Percentiles rank a stretch among this genome's conserved stretches.
These are phyloP conservation scores for Thalassiosira profunda DNA, from an alignment of 108 stramenopile species.

Conservation along the genomic window DNA sequence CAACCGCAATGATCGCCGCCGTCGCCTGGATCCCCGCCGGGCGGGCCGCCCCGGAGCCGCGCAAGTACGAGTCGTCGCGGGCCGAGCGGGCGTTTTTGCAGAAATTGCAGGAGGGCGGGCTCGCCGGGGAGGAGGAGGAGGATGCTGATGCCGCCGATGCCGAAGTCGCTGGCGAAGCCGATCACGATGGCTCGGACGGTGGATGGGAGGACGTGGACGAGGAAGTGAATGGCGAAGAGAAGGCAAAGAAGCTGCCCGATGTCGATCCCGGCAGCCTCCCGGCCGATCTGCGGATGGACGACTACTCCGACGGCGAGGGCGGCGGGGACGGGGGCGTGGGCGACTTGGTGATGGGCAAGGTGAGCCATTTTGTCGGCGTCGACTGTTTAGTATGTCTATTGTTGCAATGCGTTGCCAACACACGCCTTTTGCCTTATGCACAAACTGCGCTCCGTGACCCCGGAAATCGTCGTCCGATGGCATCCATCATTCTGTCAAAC, in stretches of 20 bases:
- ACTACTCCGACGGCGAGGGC: conserved; percentile 92
- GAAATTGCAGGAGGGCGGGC: conserved; percentile 24
- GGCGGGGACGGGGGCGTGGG: conserved; percentile 72
- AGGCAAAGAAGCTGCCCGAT: conserved; percentile 34
- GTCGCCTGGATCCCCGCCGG: conserved; percentile 87
- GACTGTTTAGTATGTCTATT: not conserved
- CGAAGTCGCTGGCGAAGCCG: not conserved
- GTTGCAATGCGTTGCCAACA: not conserved
- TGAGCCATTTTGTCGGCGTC: conserved; percentile 8
- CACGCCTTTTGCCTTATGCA: not conserved
- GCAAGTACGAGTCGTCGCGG: conserved; percentile 80
- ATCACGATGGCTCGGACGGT: conserved; percentile 13
- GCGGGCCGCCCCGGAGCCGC: conserved; percentile 80
- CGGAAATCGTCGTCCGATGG: not conserved
- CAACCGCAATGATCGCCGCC: conserved; percentile 81
- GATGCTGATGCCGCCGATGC: conserved; percentile 15
- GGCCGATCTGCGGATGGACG: conserved; percentile 92
- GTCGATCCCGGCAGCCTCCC: conserved; percentile 68
- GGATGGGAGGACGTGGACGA: conserved; percentile 28
- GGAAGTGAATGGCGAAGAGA: conserved; percentile 7
- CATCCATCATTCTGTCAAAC: not conserved
- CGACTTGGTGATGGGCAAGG: conserved; percentile 73
- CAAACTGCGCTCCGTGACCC: not conserved
- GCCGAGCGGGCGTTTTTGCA: conserved; percentile 78
- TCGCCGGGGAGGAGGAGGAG: conserved; percentile 42